Evolutionary conservation across 805 yeast species (phyloP).

Genomic region (Ogataea henricii): DNA sequence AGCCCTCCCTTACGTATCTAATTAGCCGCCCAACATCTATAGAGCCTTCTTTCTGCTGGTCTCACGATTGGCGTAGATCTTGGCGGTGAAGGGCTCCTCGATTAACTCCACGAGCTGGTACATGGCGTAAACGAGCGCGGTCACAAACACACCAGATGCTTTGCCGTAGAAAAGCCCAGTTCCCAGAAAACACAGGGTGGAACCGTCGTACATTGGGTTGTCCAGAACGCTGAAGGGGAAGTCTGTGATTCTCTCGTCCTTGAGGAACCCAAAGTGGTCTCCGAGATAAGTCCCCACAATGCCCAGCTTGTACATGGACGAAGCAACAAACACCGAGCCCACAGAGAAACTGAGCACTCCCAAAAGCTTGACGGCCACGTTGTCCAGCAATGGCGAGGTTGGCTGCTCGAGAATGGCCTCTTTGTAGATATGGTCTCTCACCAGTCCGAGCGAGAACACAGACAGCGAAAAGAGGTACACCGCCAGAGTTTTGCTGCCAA

Average conservation of each 20-base stretch:
- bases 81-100: slow-evolving; percentile 96
- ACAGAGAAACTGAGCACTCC: slow-evolving; percentile 58
- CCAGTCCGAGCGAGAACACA: slow-evolving; percentile 82
- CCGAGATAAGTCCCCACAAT: slow-evolving; percentile 96
- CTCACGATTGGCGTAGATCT: slow-evolving; percentile 78
- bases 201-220: slow-evolving; percentile 97
- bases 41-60: slow-evolving; percentile 25
- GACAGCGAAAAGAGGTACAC: slow-evolving; percentile 83
- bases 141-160: slow-evolving; percentile 81
- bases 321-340: slow-evolving; percentile 80
- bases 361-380: slow-evolving; percentile 35
- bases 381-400: slow-evolving; percentile 54
- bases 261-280: slow-evolving; percentile 94
- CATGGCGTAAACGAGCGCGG: slow-evolving; percentile 75
- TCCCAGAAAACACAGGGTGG: slow-evolving; percentile 86
- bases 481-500: slow-evolving; percentile 67
- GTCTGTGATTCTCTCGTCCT: slow-evolving; percentile 84
- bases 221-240: slow-evolving; percentile 91
- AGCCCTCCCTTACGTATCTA: background rate
- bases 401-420: slow-evolving; percentile 74
- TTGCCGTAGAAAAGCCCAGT: slow-evolving; percentile 86
- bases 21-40: background rate
- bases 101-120: slow-evolving; percentile 80
- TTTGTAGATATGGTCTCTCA: slow-evolving; percentile 76
- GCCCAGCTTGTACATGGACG: slow-evolving; percentile 91